Base-by-base conservation (phyloP, 148 eudicot species). In the Arctostaphylos glauca region DNA sequence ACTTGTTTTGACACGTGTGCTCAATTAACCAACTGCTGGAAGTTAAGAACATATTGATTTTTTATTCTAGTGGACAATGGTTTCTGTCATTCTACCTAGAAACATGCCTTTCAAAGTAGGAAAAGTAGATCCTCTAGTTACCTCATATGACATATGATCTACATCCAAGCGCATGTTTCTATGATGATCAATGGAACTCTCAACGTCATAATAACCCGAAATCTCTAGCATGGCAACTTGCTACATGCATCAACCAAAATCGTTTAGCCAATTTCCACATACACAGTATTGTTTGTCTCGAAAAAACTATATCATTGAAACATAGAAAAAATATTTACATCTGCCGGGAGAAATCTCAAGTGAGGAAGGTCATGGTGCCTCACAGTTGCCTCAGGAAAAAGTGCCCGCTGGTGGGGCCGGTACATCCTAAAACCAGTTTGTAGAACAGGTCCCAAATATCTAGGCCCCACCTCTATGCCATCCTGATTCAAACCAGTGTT, bases 111-210 rank as follows among this genome's bases (percentile, higher is more conserved):
- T 44, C 76, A 72, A 3, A 49, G 15, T 2, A 21, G 78, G 10
- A 75, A 77, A 73, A 47, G 25, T 5, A 70, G 13, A 84, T 82
- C 59, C 54, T 58, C 46, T 80, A 81, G 84, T 89, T 81, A 92
- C 99, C 98, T 96, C 99, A 85, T 96, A 96, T 14, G 98, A 93
- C 99, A 96, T 96, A 86, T 92, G 91, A 83, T 96, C 99, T 21
- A 96, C 90, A 85, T 96, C 99, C 89, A 96, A 71, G 70, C 98
- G 94, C 99, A 96, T 91, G 62, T 93, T 94, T 81, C 95, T 88
- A 76, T 93, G 97, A 84, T 89, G 90, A 88, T 96, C 99, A 81
- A 81, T 38, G 14, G 86, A 78, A 87, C 81, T 89, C 41, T 88
- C 89, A 62, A 87, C 90, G 85, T 92, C 98, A 84, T 91, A 90